These are phyloP conservation scores for Pseudogymnoascus sp. DNA, from an alignment of 2,329 filamentous ascomycete genomes.

Conservation along the genomic window DNA sequence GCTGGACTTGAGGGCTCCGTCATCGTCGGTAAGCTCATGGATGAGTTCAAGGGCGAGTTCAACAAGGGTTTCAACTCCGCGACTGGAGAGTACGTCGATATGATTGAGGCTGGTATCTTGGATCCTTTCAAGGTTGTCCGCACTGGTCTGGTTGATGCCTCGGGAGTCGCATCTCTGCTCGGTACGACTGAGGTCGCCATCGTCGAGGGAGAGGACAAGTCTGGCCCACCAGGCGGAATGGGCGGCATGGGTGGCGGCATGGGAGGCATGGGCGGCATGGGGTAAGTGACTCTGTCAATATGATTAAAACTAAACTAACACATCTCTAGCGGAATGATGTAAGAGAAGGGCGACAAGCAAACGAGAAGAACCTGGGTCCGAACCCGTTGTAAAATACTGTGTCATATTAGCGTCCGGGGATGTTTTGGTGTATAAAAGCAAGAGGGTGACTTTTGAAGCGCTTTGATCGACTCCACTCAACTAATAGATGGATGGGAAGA, in stretches of 20 bases:
- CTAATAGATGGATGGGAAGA: conserved; percentile 4
- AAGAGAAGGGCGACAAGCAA: conserved; percentile 15
- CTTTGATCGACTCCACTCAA: conserved; percentile 7
- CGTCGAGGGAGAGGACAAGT: conserved; percentile 95
- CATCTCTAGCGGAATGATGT: conserved; percentile 26
- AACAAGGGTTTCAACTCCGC: conserved; percentile 96
- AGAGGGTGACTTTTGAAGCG: background rate
- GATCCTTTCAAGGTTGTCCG: conserved; percentile 99
- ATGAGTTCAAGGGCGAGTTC: conserved; percentile 87
- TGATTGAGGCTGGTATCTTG: conserved; percentile 94
- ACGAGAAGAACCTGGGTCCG: background rate
- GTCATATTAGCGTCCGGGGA: conserved; percentile 8
- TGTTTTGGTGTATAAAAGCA: conserved; percentile 5
- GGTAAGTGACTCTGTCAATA: conserved; percentile 36
- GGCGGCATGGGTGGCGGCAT: conserved; percentile 56
- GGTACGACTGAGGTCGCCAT: conserved; percentile 98
- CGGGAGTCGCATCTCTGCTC: conserved; percentile 90
- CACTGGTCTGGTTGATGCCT: conserved; percentile 88
- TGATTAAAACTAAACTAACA: conserved; percentile 14
- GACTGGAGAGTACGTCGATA: conserved; percentile 97
- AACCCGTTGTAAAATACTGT: conserved; percentile 7
- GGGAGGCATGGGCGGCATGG: conserved; percentile 48
- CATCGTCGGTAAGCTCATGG: conserved; percentile 93
- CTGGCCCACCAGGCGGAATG: conserved; percentile 58
- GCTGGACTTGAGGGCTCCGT: conserved; percentile 93